Percentiles rank a stretch among this genome's conserved stretches.
Evolutionary conservation across 2,329 filamentous ascomycete genomes (phyloP).

Genomic region (Hymenotorrendiella dingleyae): DNA sequence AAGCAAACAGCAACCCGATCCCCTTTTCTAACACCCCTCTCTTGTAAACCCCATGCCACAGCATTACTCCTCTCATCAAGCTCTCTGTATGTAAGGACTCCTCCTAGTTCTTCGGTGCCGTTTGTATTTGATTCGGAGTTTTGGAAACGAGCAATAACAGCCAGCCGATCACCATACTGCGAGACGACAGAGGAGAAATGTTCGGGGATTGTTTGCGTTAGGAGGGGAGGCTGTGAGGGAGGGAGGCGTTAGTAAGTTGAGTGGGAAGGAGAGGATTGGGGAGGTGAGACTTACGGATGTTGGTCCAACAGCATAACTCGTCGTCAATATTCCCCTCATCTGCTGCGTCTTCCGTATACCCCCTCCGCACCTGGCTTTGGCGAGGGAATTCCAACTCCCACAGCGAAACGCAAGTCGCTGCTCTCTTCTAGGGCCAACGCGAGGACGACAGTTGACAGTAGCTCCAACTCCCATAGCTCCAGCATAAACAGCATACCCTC

Average conservation of each 20-base stretch:
- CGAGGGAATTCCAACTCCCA: no score
- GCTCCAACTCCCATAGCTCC: no score
- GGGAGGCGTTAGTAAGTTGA: constrained; percentile 7
- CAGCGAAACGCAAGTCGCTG: no score
- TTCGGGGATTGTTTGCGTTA: constrained; percentile 62
- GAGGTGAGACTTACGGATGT: constrained; percentile 26
- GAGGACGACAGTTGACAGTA: no score
- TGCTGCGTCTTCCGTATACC: no score
- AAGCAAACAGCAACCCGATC: constrained; percentile 81
- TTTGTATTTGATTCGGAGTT: background rate
- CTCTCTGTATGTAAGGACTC: constrained; percentile 62
- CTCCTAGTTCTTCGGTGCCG: constrained; percentile 35
- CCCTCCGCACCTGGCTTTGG: no score
- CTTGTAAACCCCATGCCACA: constrained; percentile 64
- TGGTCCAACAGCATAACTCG: constrained; percentile 31
- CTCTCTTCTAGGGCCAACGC: no score
- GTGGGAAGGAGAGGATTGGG: constrained; percentile 2
- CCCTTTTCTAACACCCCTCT: constrained; percentile 70
- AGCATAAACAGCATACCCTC: no score
- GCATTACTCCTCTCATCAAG: constrained; percentile 73
- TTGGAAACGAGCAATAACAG: constrained; percentile 46
- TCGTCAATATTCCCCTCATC: constrained; percentile 19
- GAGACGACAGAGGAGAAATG: constrained; percentile 65
- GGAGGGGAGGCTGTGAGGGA: constrained; percentile 52
- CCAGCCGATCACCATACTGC: constrained; percentile 56